Base-by-base conservation (phyloP, 2,329 filamentous ascomycete genomes). In the Hirsutella minnesotensis region DNA sequence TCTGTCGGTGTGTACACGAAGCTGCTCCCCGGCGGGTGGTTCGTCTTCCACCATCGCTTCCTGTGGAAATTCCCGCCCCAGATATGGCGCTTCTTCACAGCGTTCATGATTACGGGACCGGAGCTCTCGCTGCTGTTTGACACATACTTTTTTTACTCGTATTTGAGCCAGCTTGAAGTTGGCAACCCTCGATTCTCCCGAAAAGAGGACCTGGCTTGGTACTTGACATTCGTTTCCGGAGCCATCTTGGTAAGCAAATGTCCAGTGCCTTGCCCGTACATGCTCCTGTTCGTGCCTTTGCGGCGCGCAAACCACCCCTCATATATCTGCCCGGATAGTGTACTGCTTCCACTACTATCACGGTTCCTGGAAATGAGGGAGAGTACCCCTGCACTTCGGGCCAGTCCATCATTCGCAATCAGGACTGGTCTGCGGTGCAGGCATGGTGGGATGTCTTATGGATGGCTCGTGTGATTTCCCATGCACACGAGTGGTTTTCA, bases 331-430 rank as follows among this genome's bases (percentile, higher is more conserved):
- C 81, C 82, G 82, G 75, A 77, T 81, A 84, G 81, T 71, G 70
- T 58, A 57, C 49, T 63, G 66, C 73, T 66, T 62, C 63, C 56
- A 74, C 81, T 77, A 70, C 81, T 85, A 81, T 81, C 73, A 70
- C 81, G 82, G 81, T 86, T 86, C 82, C 82, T 86, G 81, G 69
- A 84, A 79, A 66, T 70, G 82, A 86, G 82, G 82, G 73, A 86
- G 81, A 86, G 77, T 69, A 76, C 79, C 81, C 80, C 75, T 77
- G 70, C 74, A 73, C 70, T 70, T 72, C 60, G 54, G 57, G 53
- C 61, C 66, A 67, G 65, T 68, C 73, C 72, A 67, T 78, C 72
- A 80, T 83, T 82, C 79, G 78, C 78, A 79, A 68, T 72, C 66
- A 68, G 73, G 77, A 69, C 58, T 69, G 74, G 70, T 68, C 65